Evolutionary conservation across 1,139 yeast genomes (phyloP).

Genomic region (Nakaseomyces glabratus): DNA sequence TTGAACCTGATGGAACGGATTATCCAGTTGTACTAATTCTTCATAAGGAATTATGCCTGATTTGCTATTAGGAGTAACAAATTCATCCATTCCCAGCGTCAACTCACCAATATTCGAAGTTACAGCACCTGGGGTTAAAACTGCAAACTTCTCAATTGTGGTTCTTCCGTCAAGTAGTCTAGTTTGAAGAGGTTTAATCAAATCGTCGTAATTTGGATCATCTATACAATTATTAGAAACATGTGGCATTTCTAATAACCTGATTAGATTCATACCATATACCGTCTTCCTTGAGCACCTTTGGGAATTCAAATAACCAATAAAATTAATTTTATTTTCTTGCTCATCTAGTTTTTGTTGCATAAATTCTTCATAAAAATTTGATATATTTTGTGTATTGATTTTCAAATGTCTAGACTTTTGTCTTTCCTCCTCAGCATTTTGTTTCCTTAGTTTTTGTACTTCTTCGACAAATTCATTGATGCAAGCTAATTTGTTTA

Average conservation of each 20-base stretch:
- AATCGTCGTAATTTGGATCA: slow-evolving; percentile 17
- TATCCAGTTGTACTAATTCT: slow-evolving; percentile 36
- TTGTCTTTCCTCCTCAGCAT: slow-evolving; percentile 10
- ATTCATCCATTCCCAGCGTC: slow-evolving; percentile 28
- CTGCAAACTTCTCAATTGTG: slow-evolving; percentile 66
- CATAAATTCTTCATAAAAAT: slow-evolving; percentile 51
- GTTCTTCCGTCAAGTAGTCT: slow-evolving; percentile 37
- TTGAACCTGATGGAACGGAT: slow-evolving; percentile 79
- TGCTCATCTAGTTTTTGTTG: slow-evolving; percentile 44
- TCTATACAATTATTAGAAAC: slow-evolving; percentile 3
- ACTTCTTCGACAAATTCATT: slow-evolving; percentile 39
- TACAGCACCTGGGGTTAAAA: slow-evolving; percentile 81
- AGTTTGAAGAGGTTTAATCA: slow-evolving; percentile 31
- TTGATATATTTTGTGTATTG: slow-evolving; percentile 37
- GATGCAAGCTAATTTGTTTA: slow-evolving; percentile 41
- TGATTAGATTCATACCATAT: slow-evolving; percentile 43
- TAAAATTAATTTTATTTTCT: slow-evolving; percentile 46
- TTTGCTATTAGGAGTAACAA: slow-evolving; percentile 17
- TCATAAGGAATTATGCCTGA: slow-evolving; percentile 35
- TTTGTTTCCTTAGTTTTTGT: slow-evolving; percentile 31
- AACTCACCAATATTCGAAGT: slow-evolving; percentile 64
- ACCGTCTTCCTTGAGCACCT: slow-evolving; percentile 52
- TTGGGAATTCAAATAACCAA: slow-evolving; percentile 53
- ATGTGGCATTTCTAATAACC: slow-evolving; percentile 22
- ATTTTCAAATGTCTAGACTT: slow-evolving; percentile 30